These are phyloP conservation scores for Pterulicium gracile DNA, from an alignment of 1,284 basidiomycete genomes.

Conservation along the genomic window DNA sequence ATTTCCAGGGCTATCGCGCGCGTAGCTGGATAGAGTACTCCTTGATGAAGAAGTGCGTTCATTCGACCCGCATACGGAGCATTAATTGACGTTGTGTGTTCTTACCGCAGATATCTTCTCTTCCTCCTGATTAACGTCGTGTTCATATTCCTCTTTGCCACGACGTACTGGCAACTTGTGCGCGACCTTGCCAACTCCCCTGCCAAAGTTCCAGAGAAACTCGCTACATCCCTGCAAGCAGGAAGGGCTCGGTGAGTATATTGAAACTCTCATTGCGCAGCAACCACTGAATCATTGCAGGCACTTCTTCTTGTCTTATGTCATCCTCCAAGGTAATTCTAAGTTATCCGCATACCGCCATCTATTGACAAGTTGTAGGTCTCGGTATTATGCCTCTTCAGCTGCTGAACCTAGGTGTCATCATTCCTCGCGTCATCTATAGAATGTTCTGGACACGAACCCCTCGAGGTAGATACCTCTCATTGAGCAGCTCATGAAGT, in stretches of 20 bases:
- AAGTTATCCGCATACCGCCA: conserved; percentile 8
- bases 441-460: conserved; percentile 72
- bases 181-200: conserved; percentile 83
- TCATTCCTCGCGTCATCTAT: conserved; percentile 66
- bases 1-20: conserved; percentile 82
- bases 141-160: conserved; percentile 89
- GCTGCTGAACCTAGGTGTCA: conserved; percentile 78
- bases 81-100: conserved; percentile 6
- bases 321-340: conserved; percentile 77
- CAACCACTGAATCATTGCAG: no score
- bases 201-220: conserved; percentile 80
- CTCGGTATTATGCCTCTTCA: conserved; percentile 93
- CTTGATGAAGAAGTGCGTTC: conserved; percentile 83
- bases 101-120: conserved; percentile 73
- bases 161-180: conserved; percentile 83
- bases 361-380: conserved; percentile 39
- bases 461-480: conserved; percentile 57
- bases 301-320: conserved; percentile 94
- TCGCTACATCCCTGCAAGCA: conserved; percentile 72
- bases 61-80: conserved; percentile 14
- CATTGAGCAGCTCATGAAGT: conserved; percentile 6
- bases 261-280: conserved; percentile 15
- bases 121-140: conserved; percentile 93
- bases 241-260: conserved; percentile 50
- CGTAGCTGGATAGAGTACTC: conserved; percentile 92